These are phyloP conservation scores for Exophiala viscosa DNA, from an alignment of 2,329 filamentous ascomycete genomes.

Conservation along the genomic window DNA sequence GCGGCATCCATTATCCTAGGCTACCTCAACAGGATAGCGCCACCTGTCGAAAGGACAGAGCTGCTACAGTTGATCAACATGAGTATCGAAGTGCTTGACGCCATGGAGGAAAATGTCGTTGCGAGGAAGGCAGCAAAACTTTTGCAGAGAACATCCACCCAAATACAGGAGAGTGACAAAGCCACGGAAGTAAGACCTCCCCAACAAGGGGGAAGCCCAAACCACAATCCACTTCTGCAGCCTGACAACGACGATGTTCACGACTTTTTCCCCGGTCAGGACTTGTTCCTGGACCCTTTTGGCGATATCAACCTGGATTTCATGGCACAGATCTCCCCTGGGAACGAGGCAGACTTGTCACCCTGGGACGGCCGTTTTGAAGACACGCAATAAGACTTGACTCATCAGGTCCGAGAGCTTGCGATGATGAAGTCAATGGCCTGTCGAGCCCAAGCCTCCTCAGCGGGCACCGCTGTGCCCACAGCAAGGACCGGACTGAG, in stretches of 20 bases:
- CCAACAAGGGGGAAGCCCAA: background rate
- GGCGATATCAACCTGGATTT: constrained; percentile 4
- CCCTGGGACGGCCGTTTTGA: background rate
- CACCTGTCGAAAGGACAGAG: constrained; percentile 30
- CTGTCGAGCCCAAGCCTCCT: constrained; percentile 11
- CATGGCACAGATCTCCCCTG: constrained; percentile 7
- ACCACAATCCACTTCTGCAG: background rate
- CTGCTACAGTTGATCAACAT: constrained; percentile 34
- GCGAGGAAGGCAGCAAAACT: constrained; percentile 34
- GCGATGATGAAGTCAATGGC: constrained; percentile 7
- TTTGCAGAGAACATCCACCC: background rate
- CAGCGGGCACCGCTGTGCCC: constrained; percentile 4
- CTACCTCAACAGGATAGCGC: constrained; percentile 33
- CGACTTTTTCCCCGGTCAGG: background rate
- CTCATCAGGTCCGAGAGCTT: too few species aligned
- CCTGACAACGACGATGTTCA: background rate
- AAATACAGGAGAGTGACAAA: background rate
- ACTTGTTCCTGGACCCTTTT: constrained; percentile 1
- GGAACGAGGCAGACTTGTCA: background rate
- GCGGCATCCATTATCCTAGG: constrained; percentile 39
- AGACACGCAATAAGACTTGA: too few species aligned
- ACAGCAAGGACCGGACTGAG: constrained; percentile 9
- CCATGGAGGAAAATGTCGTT: constrained; percentile 41
- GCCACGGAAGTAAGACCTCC: background rate
- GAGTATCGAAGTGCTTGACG: constrained; percentile 39